phyloP scores from a whole-genome alignment of 108 stramenopile genomes.

The Nitzschia inconspicua region DNA sequence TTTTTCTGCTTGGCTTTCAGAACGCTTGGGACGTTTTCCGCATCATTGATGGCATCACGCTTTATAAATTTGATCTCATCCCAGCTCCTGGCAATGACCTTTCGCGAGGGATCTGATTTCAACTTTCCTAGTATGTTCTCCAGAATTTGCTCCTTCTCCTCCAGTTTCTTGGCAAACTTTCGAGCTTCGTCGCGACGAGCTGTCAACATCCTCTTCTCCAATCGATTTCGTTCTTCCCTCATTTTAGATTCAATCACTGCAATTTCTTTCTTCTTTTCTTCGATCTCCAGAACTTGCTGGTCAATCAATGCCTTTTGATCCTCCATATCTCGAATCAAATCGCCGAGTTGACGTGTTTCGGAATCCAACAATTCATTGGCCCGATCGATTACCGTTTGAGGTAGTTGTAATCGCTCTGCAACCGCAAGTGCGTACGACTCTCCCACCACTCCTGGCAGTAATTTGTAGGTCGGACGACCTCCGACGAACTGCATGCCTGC shows the following conservation, averaged over 20 bases:
- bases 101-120: slow-evolving; percentile 73
- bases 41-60: slow-evolving; percentile 71
- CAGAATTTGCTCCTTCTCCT: slow-evolving; percentile 85
- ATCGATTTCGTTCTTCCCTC: slow-evolving; percentile 56
- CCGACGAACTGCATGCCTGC: slow-evolving; percentile 91
- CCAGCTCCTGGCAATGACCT: slow-evolving; percentile 85
- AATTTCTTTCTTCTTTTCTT: slow-evolving; percentile 66
- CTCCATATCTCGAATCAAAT: slow-evolving; percentile 81
- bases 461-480: slow-evolving; percentile 88
- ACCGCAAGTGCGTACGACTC: slow-evolving; percentile 91
- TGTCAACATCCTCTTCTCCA: slow-evolving; percentile 67
- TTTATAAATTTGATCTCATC: slow-evolving; percentile 82
- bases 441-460: slow-evolving; percentile 86
- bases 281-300: slow-evolving; percentile 64
- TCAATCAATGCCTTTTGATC: slow-evolving; percentile 76
- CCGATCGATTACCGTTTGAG: slow-evolving; percentile 61
- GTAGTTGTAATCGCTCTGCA: slow-evolving; percentile 77
- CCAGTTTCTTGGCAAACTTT: slow-evolving; percentile 80
- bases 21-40: slow-evolving; percentile 67
- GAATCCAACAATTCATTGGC: slow-evolving; percentile 82
- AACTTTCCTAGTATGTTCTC: slow-evolving; percentile 81
- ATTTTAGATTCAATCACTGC: slow-evolving; percentile 61
- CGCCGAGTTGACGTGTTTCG: slow-evolving; percentile 84
- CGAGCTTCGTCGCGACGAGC: slow-evolving; percentile 73
- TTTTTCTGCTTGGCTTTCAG: slow-evolving; percentile 40